Base-by-base conservation (phyloP, 345 rosid species). In the Eutrema heterophyllum region DNA sequence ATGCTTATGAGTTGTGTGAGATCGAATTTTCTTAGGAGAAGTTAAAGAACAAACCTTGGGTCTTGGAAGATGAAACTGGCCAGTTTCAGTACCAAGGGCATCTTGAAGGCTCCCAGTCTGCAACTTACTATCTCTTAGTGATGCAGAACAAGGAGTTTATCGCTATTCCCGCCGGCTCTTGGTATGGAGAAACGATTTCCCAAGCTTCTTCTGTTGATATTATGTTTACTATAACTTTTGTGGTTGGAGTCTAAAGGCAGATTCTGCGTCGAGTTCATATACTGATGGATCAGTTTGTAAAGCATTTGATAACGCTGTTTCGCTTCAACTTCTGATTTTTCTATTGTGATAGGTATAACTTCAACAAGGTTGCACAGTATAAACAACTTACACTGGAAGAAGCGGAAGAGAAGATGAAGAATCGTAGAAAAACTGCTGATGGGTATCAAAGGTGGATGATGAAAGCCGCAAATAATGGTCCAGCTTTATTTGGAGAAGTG, bases 371-470 rank as follows among this genome's bases (percentile, higher is more conserved):
- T 79, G 97, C 96, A 5, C 99, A 92, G 62, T 95, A 95, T 83
- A 95, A 95, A 81, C 97, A 92, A 71, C 97, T 95, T 61, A 95
- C 99, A 1, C 74, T 95, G 78, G 99, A 95, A 82, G 99, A 95
- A 82, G 99, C 98, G 1, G 98, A 95, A 77, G 99, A 92, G 85
- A 95, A 92, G 86, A 95, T 95, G 92, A 88, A 71, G 83, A 95
- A 92, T 52, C 81, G 98, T 84, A 86, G 94, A 67, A 95, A 90
- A 79, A 95, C 97, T 1, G 99, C 97, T 9, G 99, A 95, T 83
- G 99, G 99, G 64, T 95, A 90, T 77, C 80, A 88, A 78, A 90
- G 99, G 77, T 95, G 97, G 99, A 92, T 95, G 97, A 92, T 95
- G 97, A 92, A 95, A 89, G 92, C 93, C 50, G 97, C 95, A 51